Base-by-base conservation (phyloP, 2,329 filamentous ascomycete species). In the Trichoderma sp. region DNA sequence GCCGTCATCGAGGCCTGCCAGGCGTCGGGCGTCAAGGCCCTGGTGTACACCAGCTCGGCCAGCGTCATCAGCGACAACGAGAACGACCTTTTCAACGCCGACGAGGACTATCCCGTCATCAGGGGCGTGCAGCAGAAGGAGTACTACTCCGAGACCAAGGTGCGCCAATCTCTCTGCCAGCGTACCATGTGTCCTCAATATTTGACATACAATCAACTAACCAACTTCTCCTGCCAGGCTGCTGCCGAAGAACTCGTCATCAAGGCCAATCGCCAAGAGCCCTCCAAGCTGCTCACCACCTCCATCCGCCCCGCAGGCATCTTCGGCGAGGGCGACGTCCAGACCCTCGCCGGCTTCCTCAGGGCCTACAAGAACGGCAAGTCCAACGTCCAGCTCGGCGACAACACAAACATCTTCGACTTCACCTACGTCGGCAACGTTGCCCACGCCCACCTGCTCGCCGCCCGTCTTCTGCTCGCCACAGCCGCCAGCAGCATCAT, bases 101-200 rank as follows among this genome's bases (percentile, higher is more conserved):
- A 94, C 79, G 95, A 98, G 84, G 83, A 86, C 58, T 93, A 91
- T 85, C 93, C 93, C 32, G 85, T 91, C 60, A 89, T 96, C 64
- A 85, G 88, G 58, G 92, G 92, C 37, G 86, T 86, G 70, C 81
- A 88, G 73, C 90, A 94, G 80, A 84, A 84, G 67, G 91, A 94
- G 79, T 93, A 93, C 80, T 98, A 98, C 80, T 94, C 94, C 34
- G 90, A 94, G 81, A 96, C 93, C 16, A 98, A 97, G 88, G 92
- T 91, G 74, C 58, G 18, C 49, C 34, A 43, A 21, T 46, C 52
- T 28, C 28, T 43, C 52, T 3, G 7, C 16, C 13, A 8, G 49
- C 11, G 16, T 8, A 49, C 13, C 3, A 24, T 13, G n/a, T 13
- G 10, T 24, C 39, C 39, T 18, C 18, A 34, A 56, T n/a, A 5